phyloP scores from a whole-genome alignment of 192 early-diverging fungal genomes.

The Coemansia pectinata region DNA sequence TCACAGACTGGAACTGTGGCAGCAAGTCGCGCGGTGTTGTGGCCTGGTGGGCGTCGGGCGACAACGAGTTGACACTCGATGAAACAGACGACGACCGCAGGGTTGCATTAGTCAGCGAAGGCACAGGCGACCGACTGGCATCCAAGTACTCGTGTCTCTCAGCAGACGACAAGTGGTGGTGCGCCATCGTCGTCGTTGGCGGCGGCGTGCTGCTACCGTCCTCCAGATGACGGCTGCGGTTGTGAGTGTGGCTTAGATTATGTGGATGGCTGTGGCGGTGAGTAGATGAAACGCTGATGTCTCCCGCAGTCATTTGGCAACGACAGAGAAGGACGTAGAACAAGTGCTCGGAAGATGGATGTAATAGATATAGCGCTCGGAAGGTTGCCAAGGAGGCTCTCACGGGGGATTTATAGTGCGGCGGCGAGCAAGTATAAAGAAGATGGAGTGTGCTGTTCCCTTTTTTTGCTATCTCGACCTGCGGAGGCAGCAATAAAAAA shows the following conservation, averaged over 20 bases:
- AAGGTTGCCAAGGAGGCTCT: background rate
- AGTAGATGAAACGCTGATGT: conserved; percentile 5
- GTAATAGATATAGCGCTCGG: background rate
- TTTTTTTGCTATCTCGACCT: conserved; percentile 1
- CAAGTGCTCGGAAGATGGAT: background rate
- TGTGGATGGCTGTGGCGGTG: conserved; percentile 1
- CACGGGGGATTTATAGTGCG: background rate
- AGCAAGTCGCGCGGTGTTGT: conserved; percentile 39
- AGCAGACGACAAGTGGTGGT: background rate
- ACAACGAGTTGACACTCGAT: conserved; percentile 49
- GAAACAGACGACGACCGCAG: conserved; percentile 45
- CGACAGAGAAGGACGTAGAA: background rate
- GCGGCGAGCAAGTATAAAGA: background rate
- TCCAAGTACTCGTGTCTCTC: conserved; percentile 8
- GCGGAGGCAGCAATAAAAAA: background rate
- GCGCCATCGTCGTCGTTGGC: conserved; percentile 3
- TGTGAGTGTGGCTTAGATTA: background rate
- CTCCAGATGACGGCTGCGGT: background rate
- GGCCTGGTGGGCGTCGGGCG: conserved; percentile 26
- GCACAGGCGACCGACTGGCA: conserved; percentile 41
- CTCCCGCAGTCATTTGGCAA: conserved; percentile 1
- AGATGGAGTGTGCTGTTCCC: background rate
- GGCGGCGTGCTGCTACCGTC: background rate
- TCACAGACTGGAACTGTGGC: conserved; percentile 27
- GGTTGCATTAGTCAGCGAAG: conserved; percentile 38